These are phyloP conservation scores for Fusarium nanum DNA, from an alignment of 2,329 filamentous ascomycete species.

Conservation along the genomic window DNA sequence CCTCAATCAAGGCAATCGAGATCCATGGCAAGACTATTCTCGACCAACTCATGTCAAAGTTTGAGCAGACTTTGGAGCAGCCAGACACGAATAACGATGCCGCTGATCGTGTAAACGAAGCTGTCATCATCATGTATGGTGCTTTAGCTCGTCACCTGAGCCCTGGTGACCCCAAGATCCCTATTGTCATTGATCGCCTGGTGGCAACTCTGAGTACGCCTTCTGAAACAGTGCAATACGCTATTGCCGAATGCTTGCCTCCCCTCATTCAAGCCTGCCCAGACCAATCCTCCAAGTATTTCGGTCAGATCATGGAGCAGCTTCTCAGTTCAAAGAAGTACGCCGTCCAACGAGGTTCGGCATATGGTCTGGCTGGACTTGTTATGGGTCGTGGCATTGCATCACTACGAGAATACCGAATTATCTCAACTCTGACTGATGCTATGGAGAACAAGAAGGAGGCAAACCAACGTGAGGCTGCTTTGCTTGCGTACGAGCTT, in stretches of 20 bases:
- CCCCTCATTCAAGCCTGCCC: conserved; percentile 86
- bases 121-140: conserved; percentile 97
- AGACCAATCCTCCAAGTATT: conserved; percentile 82
- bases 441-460: conserved; percentile 98
- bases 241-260: conserved; percentile 92
- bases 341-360: conserved; percentile 90
- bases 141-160: conserved; percentile 89
- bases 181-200: conserved; percentile 86
- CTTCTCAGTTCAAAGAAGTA: conserved; percentile 92
- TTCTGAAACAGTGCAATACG: conserved; percentile 96
- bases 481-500: conserved; percentile 90
- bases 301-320: conserved; percentile 82
- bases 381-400: conserved; percentile 88
- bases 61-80: conserved; percentile 87
- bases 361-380: conserved; percentile 92
- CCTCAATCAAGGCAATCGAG: conserved; percentile 83
- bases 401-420: conserved; percentile 83
- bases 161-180: conserved; percentile 85
- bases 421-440: conserved; percentile 82
- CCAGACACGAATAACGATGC: conserved; percentile 84
- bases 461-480: conserved; percentile 85
- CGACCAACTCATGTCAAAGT: conserved; percentile 90
- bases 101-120: conserved; percentile 92
- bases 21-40: conserved; percentile 84
- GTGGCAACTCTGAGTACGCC: conserved; percentile 91